A percentile compares a stretch with the other conserved stretches of the same genome.
These are phyloP conservation scores for Gracilaria gracilis DNA, from an alignment of 23 red algal species.

Conservation along the genomic window DNA sequence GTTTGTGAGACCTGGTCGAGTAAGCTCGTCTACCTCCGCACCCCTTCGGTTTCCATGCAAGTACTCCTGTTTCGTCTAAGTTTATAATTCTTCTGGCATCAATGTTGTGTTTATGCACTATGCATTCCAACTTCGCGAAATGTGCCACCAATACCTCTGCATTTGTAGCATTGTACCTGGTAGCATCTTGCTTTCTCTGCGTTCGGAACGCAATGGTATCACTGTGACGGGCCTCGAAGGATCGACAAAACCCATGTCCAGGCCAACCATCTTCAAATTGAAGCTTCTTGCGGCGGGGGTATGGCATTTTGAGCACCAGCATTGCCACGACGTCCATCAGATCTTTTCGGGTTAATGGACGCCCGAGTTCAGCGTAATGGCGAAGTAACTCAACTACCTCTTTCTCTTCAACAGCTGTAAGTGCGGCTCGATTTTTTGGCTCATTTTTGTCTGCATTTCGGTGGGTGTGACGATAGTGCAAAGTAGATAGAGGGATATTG, in stretches of 20 bases:
- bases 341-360: not conserved
- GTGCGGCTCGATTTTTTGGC: not conserved
- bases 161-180: not conserved
- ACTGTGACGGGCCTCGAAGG: not conserved
- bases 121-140: not conserved
- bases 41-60: too few relatives aligned
- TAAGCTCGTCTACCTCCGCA: too few relatives aligned
- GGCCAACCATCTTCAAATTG: not conserved
- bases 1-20: too few relatives aligned
- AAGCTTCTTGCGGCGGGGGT: too few relatives aligned
- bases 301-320: not conserved
- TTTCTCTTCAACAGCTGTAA: constrained; percentile 1
- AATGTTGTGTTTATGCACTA: not conserved
- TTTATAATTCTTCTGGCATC: not conserved
- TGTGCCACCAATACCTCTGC: not conserved
- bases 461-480: not conserved
- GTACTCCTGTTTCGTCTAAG: not conserved
- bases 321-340: not conserved
- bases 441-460: not conserved
- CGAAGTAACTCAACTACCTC: not conserved
- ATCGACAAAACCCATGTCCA: not conserved
- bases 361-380: not conserved
- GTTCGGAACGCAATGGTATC: not conserved
- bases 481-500: not conserved
- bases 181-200: not conserved